Percentiles rank a stretch among this genome's conserved stretches.
phyloP scores from a whole-genome alignment of 1,139 yeast species.

The Sugiyamaella sp. region DNA sequence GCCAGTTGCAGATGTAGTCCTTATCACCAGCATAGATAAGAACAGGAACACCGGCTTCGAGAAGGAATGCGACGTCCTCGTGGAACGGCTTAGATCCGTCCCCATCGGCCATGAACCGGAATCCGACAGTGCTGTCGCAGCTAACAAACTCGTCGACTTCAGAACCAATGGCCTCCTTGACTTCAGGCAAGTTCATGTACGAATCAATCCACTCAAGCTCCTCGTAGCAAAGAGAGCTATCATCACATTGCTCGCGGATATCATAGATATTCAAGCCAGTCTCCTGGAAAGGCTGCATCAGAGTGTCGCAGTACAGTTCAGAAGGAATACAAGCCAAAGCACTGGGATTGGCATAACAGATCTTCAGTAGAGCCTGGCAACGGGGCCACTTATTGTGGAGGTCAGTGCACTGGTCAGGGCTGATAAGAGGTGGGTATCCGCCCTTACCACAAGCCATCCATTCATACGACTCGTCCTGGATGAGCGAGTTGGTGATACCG shows the following conservation, averaged over 20 bases:
- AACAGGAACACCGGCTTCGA: slow-evolving; percentile 75
- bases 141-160: slow-evolving; percentile 83
- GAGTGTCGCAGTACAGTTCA: slow-evolving; percentile 84
- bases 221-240: slow-evolving; percentile 70
- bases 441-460: slow-evolving; percentile 99
- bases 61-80: slow-evolving; percentile 57
- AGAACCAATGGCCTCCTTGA: slow-evolving; percentile 84
- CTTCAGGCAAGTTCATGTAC: slow-evolving; percentile 68
- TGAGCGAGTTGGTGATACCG: slow-evolving; percentile 91
- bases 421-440: slow-evolving; percentile 80
- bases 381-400: slow-evolving; percentile 78
- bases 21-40: slow-evolving; percentile 86
- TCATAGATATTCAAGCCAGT: slow-evolving; percentile 95
- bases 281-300: slow-evolving; percentile 83
- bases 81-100: slow-evolving; percentile 70
- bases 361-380: slow-evolving; percentile 75
- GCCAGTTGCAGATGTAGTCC: slow-evolving; percentile 89
- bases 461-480: slow-evolving; percentile 84
- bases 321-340: slow-evolving; percentile 96
- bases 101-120: slow-evolving; percentile 76
- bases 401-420: slow-evolving; percentile 75
- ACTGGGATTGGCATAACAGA: slow-evolving; percentile 77
- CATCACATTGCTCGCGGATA: slow-evolving; percentile 82
- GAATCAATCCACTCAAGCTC: slow-evolving; percentile 66
- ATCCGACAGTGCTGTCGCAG: slow-evolving; percentile 56